Percentiles rank a stretch among this genome's conserved stretches.
These are phyloP conservation scores for Saccharomyces hybrid DNA, from an alignment of 1,139 yeast species.

Conservation along the genomic window DNA sequence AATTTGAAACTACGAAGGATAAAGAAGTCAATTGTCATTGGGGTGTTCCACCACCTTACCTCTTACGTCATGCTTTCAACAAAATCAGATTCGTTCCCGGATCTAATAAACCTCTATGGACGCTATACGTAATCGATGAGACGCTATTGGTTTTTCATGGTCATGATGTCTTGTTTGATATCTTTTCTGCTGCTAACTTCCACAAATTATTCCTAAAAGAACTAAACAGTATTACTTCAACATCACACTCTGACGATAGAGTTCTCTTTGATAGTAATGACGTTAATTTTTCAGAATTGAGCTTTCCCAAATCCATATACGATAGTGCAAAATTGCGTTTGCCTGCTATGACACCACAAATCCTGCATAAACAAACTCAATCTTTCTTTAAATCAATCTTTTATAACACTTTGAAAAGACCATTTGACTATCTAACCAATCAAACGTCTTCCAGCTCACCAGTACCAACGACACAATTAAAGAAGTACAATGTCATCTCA, in stretches of 20 bases:
- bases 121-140: slow-evolving; percentile 23
- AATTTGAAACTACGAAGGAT: slow-evolving; percentile 22
- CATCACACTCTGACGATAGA: background rate
- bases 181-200: slow-evolving; percentile 28
- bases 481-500: slow-evolving; percentile 9
- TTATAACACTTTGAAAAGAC: slow-evolving; percentile 22
- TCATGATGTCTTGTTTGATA: slow-evolving; percentile 27
- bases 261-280: background rate
- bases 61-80: slow-evolving; percentile 26
- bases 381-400: slow-evolving; percentile 24
- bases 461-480: slow-evolving; percentile 2
- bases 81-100: slow-evolving; percentile 21
- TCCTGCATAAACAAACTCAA: slow-evolving; percentile 24
- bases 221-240: background rate
- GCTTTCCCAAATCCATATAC: slow-evolving; percentile 18
- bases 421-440: slow-evolving; percentile 12
- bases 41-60: slow-evolving; percentile 24
- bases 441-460: background rate
- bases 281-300: background rate
- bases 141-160: slow-evolving; percentile 26
- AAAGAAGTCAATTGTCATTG: slow-evolving; percentile 24
- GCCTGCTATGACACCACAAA: slow-evolving; percentile 22
- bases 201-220: slow-evolving; percentile 16
- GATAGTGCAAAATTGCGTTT: slow-evolving; percentile 18
- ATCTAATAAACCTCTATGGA: slow-evolving; percentile 24